Base-by-base conservation (phyloP, 1,284 basidiomycete genomes). In the Leccinum pallidistipes region DNA sequence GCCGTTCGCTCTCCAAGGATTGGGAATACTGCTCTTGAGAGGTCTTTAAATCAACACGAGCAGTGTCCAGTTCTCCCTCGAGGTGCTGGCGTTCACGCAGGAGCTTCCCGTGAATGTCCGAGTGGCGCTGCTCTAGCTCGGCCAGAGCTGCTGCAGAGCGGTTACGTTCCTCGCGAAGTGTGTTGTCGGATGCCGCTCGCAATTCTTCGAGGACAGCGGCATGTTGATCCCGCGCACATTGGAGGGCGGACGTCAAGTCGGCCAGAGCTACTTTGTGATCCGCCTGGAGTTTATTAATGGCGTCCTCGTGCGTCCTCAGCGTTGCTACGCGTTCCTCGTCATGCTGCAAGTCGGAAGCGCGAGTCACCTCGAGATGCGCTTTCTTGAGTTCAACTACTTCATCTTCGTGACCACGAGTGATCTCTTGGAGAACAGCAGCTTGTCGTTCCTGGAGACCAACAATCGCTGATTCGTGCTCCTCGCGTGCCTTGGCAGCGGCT, bases 361-460 rank as follows among this genome's bases (percentile, higher is more conserved):
- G 62, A 18, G 82, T 66, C 16, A 72, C 74, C 40, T 72, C 70
- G 24, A 79, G 72, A 64, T 90, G 85, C 1, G 74, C 70, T 12
- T 71, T 72, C 67, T 80, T 80, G 58, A 90, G 71, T 43, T 77
- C 72, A 7, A 74, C 70, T 16, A 85, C 62, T 47, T 87, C 84
- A 54, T 81, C 80, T 56, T 83, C 77, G 65, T 91, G 86, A 18
- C 78, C 77, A 55, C 75, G 79, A 63, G 83, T 81, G 31, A 87
- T 66, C 59, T 86, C 85, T 60, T 81, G 75, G 6, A 91, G 76
- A 34, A 84, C 73, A 2, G 74, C 67, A 2, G 81, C 80, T 58
- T 91, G 87, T 64, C 84, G 82, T 68, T 86, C 82, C 69, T 83
- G 80, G 29, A 83, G 74, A 21, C 73, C 67, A 53, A 76, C 78